Base-by-base conservation (phyloP, 257 asterid species). In the Osmanthus fragrans region DNA sequence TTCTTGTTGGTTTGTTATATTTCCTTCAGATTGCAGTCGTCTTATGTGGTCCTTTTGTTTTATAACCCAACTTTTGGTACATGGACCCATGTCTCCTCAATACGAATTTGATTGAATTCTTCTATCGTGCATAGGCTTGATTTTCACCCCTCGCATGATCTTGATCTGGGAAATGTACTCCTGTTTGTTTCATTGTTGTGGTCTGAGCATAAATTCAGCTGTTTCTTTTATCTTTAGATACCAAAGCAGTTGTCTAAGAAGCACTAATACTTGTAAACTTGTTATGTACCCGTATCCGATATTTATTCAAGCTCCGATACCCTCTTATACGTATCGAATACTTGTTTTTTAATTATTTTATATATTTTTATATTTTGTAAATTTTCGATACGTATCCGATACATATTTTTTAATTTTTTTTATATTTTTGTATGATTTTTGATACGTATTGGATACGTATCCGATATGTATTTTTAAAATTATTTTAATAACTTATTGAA, bases 1-100 rank as follows among this genome's bases (percentile, higher is more conserved):
- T 73, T 51, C 33, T 77, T 68, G 71, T 75, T 77, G 71, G 73
- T 66, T 71, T 64, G 45, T 56, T 47, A 25, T 42, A 11, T 42
- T 58, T 8, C 29, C 29, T 56, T 56, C 65, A 18, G 23, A 56
- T 56, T 56, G 65, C 65, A 16, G 60, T 72, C 76, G 36, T 67
- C 77, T 74, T 60, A 64, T 77, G 63, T 71, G 25, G 76, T 65
- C 47, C 68, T 39, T 60, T 5, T 40, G 21, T 70, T 49, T 71
- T n/a, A 23, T 72, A 64, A 30, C 60, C 19, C 9, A 18, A 69
- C 49, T 42, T 15, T 77, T 42, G 72, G 68, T 56, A 33, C 16
- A 18, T 25, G 36, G 64, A 71, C 77, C 25, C 72, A 54, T 73
- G 30, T 18, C 23, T 68, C 74, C 67, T 64, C 65, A 37, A 32